phyloP scores from a whole-genome alignment of 345 rosid species.

The Reutealis trisperma region DNA sequence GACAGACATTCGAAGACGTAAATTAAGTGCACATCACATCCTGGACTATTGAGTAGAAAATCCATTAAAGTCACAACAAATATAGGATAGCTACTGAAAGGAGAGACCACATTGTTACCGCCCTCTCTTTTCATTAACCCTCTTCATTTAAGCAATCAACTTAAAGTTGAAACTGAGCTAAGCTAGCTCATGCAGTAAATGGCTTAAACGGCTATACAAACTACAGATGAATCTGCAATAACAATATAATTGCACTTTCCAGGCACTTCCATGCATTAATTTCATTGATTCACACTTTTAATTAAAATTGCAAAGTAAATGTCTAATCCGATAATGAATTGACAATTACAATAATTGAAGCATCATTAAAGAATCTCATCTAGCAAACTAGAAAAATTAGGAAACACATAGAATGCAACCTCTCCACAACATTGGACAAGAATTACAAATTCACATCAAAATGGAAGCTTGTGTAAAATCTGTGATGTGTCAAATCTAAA shows the following conservation, averaged over 20 bases:
- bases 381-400: background rate
- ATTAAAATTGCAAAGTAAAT: background rate
- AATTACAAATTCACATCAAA: background rate
- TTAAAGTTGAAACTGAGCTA: too few species aligned
- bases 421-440: background rate
- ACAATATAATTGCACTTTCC: background rate
- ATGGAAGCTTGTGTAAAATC: background rate
- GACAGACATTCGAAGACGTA: background rate
- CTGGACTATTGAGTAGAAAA: background rate
- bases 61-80: constrained; percentile 10
- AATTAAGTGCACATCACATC: background rate
- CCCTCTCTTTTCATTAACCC: background rate
- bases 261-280: background rate
- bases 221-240: background rate
- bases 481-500: background rate
- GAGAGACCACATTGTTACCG: background rate
- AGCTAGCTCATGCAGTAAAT: too few species aligned
- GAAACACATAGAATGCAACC: background rate
- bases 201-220: background rate
- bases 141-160: too few species aligned
- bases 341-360: background rate
- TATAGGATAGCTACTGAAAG: background rate
- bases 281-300: background rate
- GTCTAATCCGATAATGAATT: background rate
- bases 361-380: background rate